Evolutionary conservation across 139 green algal species (phyloP).

Genomic region (Dunaliella sp.): DNA sequence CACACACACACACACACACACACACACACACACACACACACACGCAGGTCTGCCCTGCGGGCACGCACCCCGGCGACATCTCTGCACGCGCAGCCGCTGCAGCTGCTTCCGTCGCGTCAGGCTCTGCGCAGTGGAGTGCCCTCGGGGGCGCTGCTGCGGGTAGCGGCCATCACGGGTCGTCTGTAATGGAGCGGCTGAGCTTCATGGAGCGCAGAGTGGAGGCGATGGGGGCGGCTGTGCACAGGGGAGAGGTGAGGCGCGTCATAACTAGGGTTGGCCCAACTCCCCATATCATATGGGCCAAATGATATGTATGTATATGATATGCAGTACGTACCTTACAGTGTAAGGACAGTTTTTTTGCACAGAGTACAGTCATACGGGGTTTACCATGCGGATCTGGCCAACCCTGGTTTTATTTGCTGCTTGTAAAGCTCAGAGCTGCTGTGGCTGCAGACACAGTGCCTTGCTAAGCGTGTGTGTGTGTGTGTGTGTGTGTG

Average conservation of each 20-base stretch:
- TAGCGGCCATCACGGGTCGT: not conserved
- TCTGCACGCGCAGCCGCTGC: not conserved
- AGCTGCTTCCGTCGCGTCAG: not conserved
- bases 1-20: not conserved
- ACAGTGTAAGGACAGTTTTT: too few relatives aligned
- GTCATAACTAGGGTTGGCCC: too few relatives aligned
- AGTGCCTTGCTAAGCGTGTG: too few relatives aligned
- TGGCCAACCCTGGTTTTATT: too few relatives aligned
- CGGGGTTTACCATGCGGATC: too few relatives aligned
- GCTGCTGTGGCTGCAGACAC: too few relatives aligned
- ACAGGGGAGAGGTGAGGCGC: constrained; percentile 3
- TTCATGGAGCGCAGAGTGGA: not conserved
- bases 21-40: not conserved
- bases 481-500: too few relatives aligned
- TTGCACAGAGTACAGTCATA: too few relatives aligned
- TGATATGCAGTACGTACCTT: too few relatives aligned
- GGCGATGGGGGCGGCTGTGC: not conserved
- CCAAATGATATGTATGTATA: too few relatives aligned
- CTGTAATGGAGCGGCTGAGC: constrained; percentile 1
- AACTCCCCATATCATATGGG: too few relatives aligned
- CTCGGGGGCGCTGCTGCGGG: not conserved
- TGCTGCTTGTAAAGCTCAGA: too few relatives aligned
- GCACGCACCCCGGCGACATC: not conserved
- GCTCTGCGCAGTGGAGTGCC: constrained; percentile 6
- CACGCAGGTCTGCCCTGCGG: not conserved